Evolutionary conservation across 208 protist genomes (phyloP).

Genomic region (Leishmania gerbilli): DNA sequence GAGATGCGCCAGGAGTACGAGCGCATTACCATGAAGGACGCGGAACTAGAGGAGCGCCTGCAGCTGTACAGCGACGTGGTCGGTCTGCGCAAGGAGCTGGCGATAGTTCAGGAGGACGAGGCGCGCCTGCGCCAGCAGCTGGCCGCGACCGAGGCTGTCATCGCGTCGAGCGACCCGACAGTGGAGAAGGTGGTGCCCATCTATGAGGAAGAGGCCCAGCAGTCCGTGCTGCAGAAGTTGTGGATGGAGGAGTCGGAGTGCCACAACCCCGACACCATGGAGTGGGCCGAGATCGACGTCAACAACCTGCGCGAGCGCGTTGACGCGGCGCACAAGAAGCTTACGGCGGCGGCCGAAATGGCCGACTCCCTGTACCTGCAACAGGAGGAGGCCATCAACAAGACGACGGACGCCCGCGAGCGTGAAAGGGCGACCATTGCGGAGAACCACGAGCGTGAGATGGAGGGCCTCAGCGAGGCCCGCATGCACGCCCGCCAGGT

Average conservation of each 20-base stretch:
- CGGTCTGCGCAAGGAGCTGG: slow-evolving; percentile 65
- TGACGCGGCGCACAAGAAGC: slow-evolving; percentile 34
- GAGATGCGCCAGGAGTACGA: slow-evolving; percentile 18
- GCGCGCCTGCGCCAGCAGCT: slow-evolving; percentile 53
- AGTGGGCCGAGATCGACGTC: slow-evolving; percentile 52
- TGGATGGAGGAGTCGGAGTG: slow-evolving; percentile 52
- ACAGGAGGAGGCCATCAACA: slow-evolving; percentile 71
- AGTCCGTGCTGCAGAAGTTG: slow-evolving; percentile 55
- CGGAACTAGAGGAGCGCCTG: slow-evolving; percentile 50
- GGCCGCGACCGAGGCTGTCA: slow-evolving; percentile 23
- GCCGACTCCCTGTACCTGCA: slow-evolving; percentile 47
- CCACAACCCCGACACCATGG: slow-evolving; percentile 54
- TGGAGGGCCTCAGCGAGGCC: slow-evolving; percentile 58
- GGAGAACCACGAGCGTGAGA: slow-evolving; percentile 65
- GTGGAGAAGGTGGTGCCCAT: slow-evolving; percentile 47
- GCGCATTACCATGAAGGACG: slow-evolving; percentile 8
- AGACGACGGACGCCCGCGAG: slow-evolving; percentile 73
- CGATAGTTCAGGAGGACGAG: slow-evolving; percentile 65
- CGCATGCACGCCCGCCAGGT: slow-evolving; percentile 56
- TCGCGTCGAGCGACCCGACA: slow-evolving; percentile 42
- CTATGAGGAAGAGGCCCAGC: slow-evolving; percentile 69
- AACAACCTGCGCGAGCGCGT: slow-evolving; percentile 50
- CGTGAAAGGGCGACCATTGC: slow-evolving; percentile 52
- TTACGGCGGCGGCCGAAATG: slow-evolving; percentile 31
- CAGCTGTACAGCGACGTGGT: slow-evolving; percentile 76